These are phyloP conservation scores for Chaetomium sp. DNA, from an alignment of 2,329 filamentous ascomycete species.

Conservation along the genomic window DNA sequence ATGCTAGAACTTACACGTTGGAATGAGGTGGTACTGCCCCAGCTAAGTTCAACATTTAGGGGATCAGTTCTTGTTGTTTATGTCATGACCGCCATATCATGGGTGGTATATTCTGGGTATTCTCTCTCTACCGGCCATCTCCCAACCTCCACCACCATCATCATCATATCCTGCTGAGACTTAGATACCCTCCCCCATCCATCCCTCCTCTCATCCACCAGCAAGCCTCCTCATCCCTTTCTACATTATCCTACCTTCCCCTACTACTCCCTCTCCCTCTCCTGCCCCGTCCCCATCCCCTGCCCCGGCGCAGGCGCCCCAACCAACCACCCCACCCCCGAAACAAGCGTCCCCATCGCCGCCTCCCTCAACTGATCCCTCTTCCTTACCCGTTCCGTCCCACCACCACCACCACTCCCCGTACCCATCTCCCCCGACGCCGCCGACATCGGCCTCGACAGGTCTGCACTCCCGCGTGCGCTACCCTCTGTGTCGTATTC, in stretches of 20 bases:
- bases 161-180: too few species aligned
- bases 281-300: background rate
- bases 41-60: too few species aligned
- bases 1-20: too few species aligned
- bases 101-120: too few species aligned
- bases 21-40: too few species aligned
- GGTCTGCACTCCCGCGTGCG: conserved; percentile 10
- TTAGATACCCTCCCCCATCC: too few species aligned
- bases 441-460: conserved; percentile 8
- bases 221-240: too few species aligned
- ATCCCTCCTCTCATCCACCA: too few species aligned
- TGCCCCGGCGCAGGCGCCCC: conserved; percentile 37
- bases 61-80: too few species aligned
- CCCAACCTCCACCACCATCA: background rate
- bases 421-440: conserved; percentile 14
- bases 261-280: background rate
- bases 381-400: conserved; percentile 49
- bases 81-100: too few species aligned
- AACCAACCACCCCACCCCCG: conserved; percentile 62
- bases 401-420: conserved; percentile 20
- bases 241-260: too few species aligned
- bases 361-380: conserved; percentile 64
- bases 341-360: conserved; percentile 60
- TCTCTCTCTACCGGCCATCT: background rate
- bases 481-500: conserved; percentile 9